These are phyloP conservation scores for Geotrichum klebahnii DNA, from an alignment of 1,139 yeast genomes.

Conservation along the genomic window DNA sequence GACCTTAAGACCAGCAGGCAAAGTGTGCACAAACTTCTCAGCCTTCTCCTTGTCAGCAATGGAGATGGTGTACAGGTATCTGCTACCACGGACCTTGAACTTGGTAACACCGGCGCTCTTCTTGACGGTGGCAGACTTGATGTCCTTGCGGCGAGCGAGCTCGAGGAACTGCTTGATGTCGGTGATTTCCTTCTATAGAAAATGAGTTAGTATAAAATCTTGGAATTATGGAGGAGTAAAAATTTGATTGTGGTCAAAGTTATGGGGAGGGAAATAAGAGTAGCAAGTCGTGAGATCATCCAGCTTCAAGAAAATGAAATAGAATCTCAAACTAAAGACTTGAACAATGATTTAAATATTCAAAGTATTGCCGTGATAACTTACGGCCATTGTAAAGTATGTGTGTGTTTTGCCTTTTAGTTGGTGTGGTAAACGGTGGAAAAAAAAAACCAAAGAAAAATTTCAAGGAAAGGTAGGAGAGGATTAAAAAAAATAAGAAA, in stretches of 20 bases:
- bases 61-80: constrained; percentile 90
- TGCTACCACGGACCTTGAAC: constrained; percentile 98
- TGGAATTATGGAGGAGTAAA: neutral
- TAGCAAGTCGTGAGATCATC: neutral
- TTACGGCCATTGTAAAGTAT: constrained; percentile 23
- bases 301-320: neutral
- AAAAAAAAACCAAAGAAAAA: neutral
- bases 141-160: constrained; percentile 95
- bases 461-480: neutral
- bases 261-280: neutral
- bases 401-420: constrained; percentile 9
- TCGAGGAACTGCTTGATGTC: constrained; percentile 98
- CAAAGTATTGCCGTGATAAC: neutral
- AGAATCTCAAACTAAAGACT: no score
- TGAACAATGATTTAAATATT: no score
- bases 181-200: constrained; percentile 59
- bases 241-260: neutral
- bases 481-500: neutral
- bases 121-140: constrained; percentile 87
- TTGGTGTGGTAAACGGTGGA: neutral
- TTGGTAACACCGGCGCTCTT: constrained; percentile 95
- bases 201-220: neutral
- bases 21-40: constrained; percentile 94
- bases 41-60: constrained; percentile 97
- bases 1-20: constrained; percentile 90